Evolutionary conservation across 768 basidiomycete species (phyloP), one percentile per base, ranked within the genome.

Genomic region (Kwoniella shandongensis): DNA sequence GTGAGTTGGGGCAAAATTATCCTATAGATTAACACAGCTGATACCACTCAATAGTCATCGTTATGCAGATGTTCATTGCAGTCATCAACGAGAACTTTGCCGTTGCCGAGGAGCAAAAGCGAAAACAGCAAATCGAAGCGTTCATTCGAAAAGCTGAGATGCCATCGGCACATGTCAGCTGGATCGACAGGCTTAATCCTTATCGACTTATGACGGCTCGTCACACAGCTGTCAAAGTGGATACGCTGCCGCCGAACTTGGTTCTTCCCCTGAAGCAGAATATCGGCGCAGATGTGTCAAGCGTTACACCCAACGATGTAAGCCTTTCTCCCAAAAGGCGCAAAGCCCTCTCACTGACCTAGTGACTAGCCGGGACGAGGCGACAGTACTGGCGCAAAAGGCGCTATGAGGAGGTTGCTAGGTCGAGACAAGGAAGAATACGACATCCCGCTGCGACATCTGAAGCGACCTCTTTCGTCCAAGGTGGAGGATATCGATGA

Each of bases 1-100:
- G 91, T 92, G 62, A 66, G 91, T 80, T 20, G 22, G 20, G 48
- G 44, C 32, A 36, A 30, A n/a, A 47, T 44, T 39, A 18, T 32
- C 4, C 22, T 7, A 23, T 30, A 5, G 35, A 29, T 30, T 12
- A 2, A 38, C 50, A 54, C 22, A 61, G 18, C 39, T 32, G 45
- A 26, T 20, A 45, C 62, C 36, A 41, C 20, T 7, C 39, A 57
- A 11, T 48, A 93, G 92, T 91, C 80, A 89, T 94, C 67, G 81
- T 94, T 8, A 75, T 94, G 46, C 91, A 94, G 72, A 88, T 97
- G 86, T 96, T 97, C 79, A 89, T 98, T 68, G 94, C 94, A 30
- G 91, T 94, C 42, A 91, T 96, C 80, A 89, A 92, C 69, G 91
- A 93, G 80, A 94, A 93, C 76, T 97, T 98, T 67, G 81, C 86